Percentiles rank a stretch among this genome's conserved stretches.
These are phyloP conservation scores for Hibiscus mutabilis DNA, from an alignment of 345 rosid genomes.

Conservation along the genomic window DNA sequence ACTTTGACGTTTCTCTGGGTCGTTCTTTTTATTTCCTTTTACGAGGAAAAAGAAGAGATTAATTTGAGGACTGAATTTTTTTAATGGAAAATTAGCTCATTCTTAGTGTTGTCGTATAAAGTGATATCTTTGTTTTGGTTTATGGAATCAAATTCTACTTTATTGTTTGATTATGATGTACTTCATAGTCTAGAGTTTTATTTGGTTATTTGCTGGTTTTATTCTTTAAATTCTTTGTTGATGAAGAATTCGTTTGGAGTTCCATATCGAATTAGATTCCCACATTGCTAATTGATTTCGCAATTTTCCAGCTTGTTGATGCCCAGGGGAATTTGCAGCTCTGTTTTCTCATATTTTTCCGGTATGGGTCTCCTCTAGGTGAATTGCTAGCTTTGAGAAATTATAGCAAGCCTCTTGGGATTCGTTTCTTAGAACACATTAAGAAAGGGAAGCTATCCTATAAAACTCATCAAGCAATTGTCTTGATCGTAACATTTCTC, in stretches of 20 bases:
- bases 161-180: not conserved
- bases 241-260: not conserved
- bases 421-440: constrained; percentile 41
- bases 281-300: not conserved
- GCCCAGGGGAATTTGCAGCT: constrained; percentile 9
- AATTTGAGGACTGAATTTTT: too few species aligned
- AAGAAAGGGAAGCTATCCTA: constrained; percentile 50
- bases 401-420: constrained; percentile 53
- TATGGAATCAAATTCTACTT: not conserved
- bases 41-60: too few species aligned
- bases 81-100: too few species aligned
- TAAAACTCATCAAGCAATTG: constrained; percentile 62
- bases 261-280: not conserved
- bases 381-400: constrained; percentile 21
- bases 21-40: not conserved
- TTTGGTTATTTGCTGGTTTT: not conserved
- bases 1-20: not conserved
- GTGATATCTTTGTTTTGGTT: not conserved
- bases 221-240: not conserved
- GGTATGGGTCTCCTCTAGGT: constrained; percentile 49
- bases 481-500: constrained; percentile 68
- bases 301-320: constrained; percentile 12
- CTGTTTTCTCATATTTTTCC: not conserved
- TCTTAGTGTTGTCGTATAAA: too few species aligned
- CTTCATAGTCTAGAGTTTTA: not conserved